phyloP scores from a whole-genome alignment of 2,329 filamentous ascomycete genomes.

The Fusarium sp. region DNA sequence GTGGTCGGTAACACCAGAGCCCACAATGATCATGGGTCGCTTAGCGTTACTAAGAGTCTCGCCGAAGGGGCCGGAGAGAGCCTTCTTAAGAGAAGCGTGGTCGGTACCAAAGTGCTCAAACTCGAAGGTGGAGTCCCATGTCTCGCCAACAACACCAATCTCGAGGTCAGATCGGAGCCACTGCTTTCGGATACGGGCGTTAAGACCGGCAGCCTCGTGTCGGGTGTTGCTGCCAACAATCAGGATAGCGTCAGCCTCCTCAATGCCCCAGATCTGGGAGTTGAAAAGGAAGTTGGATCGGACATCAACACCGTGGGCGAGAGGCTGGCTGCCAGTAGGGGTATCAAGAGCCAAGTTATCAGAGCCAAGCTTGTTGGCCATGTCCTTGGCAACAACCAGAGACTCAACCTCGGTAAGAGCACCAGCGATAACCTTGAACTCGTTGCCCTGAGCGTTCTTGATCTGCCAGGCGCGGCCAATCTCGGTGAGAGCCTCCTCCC shows the following conservation, averaged over 20 bases:
- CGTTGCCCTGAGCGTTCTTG: conserved; percentile 87
- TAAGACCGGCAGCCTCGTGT: conserved; percentile 94
- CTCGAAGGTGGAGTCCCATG: conserved; percentile 95
- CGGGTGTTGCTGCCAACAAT: conserved; percentile 96
- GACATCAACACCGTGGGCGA: conserved; percentile 93
- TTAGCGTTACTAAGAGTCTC: conserved; percentile 92
- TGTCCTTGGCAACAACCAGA: conserved; percentile 95
- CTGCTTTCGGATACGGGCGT: conserved; percentile 97
- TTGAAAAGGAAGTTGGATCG: conserved; percentile 98
- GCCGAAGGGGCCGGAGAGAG: conserved; percentile 88
- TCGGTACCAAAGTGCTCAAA: conserved; percentile 91
- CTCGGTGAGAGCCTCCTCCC: conserved; percentile 95
- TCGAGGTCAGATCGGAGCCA: conserved; percentile 96
- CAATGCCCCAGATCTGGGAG: conserved; percentile 92
- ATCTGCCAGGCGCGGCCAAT: conserved; percentile 85
- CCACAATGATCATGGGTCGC: conserved; percentile 96
- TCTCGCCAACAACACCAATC: conserved; percentile 90
- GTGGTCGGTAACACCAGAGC: conserved; percentile 93
- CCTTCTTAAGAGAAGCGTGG: conserved; percentile 84
- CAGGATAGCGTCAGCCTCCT: conserved; percentile 92
- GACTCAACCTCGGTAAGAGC: conserved; percentile 93
- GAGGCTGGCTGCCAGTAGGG: conserved; percentile 83
- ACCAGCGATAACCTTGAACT: conserved; percentile 96
- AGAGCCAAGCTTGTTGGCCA: conserved; percentile 95
- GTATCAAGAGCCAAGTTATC: conserved; percentile 96